Percentiles rank a stretch among this genome's conserved stretches.
phyloP scores from a whole-genome alignment of 306 rosid species.

The Nissolia schottii region DNA sequence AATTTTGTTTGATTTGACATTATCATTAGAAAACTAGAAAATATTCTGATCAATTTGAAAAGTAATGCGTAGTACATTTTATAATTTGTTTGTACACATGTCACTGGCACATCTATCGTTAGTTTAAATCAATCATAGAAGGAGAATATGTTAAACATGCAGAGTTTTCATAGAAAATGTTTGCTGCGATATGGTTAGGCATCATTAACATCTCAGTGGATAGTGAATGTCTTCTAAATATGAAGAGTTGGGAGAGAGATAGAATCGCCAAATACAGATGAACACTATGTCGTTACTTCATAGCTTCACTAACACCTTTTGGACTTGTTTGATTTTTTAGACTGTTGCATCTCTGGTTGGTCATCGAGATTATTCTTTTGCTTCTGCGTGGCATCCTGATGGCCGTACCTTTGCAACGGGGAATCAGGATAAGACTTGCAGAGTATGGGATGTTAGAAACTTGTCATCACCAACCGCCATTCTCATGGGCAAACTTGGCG shows the following conservation, averaged over 20 bases:
- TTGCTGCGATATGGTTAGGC: background rate
- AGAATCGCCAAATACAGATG: no score
- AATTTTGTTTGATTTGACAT: no score
- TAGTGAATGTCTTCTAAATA: background rate
- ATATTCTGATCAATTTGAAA: background rate
- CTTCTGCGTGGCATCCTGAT: conserved; percentile 90
- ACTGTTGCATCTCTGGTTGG: conserved; percentile 61
- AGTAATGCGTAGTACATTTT: no score
- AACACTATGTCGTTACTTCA: no score
- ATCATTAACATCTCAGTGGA: background rate
- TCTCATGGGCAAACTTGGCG: conserved; percentile 74
- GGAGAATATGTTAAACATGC: background rate
- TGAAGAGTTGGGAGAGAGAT: background rate
- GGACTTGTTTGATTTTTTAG: conserved; percentile 32
- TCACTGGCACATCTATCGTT: background rate
- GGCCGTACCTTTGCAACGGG: conserved; percentile 72
- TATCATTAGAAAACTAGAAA: background rate
- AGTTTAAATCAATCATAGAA: background rate
- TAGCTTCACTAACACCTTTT: conserved; percentile 25
- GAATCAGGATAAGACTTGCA: conserved; percentile 86
- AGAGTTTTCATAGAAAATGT: background rate
- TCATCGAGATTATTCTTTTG: conserved; percentile 80
- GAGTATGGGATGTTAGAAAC: conserved; percentile 71
- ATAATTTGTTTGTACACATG: background rate
- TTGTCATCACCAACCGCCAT: conserved; percentile 49